Base-by-base conservation (phyloP, 1,139 yeast genomes). In the Pichia sp. region DNA sequence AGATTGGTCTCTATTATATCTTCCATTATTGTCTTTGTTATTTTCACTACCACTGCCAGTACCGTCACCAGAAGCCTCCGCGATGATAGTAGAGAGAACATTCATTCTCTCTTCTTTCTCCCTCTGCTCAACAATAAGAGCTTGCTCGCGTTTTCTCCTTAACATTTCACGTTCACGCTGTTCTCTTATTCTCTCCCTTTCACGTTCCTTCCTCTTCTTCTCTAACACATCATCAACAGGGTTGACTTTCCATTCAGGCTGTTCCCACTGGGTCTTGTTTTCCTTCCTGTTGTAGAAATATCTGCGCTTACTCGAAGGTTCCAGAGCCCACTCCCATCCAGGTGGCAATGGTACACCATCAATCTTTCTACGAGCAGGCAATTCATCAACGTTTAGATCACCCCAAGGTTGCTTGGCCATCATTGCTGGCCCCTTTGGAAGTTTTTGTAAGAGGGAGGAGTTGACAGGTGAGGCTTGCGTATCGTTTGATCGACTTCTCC, bases 231-330 rank as follows among this genome's bases (percentile, higher is more conserved):
- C 39, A 3, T 32, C 33, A 4, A 15, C 14, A 8, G 36, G 32
- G 2, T 39, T 39, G 0, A 38, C 42, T 4, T 38, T 23, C 46
- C 46, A 39, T 27, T 42, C 47, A 2, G 87, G 87, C 34, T 60
- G 60, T 12, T 73, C 78, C 88, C 91, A 81, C 34, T 69, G 69
- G 1, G 78, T 68, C 14, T 61, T 48, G 29, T 66, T 64, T 27
- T 63, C 56, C 13, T 55, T 63, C 29, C 70, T 58, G 51, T 80
- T 72, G 58, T 64, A 79, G 53, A 73, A 82, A 53, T 80, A 81
- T 5, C 52, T 52, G 6, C 56, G 56, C 15, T 58, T 55, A 3
- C 73, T 53, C 27, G 52, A 56, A 17, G 62, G 60, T 46, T 72
- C 77, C 27, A 55, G 50, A 3, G 76, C 74, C 53, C 63, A 62